Percentiles rank a stretch among this genome's conserved stretches.
Evolutionary conservation across 108 stramenopile species (phyloP).

Genomic region (Cyclotella sp.): DNA sequence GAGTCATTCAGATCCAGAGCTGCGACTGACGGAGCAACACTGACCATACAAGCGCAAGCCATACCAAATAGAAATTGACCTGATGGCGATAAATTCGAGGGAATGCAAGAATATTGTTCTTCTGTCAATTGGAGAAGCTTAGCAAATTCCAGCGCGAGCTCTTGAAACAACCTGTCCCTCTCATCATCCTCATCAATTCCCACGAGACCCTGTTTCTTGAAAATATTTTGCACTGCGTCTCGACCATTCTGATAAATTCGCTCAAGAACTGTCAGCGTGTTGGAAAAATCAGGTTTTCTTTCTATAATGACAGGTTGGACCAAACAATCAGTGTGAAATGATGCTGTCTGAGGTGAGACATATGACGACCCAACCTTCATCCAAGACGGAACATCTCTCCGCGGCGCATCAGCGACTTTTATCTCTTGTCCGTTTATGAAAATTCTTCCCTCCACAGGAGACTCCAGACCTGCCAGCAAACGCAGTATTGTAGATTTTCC

Average conservation of each 20-base stretch:
- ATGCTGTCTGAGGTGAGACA: neutral
- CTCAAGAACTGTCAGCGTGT: slow-evolving; percentile 24
- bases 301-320: slow-evolving; percentile 37
- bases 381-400: slow-evolving; percentile 23
- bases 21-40: slow-evolving; percentile 35
- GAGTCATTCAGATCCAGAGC: neutral
- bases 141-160: slow-evolving; percentile 29
- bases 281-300: slow-evolving; percentile 43
- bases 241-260: slow-evolving; percentile 29
- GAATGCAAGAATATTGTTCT: slow-evolving; percentile 10
- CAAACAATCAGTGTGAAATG: neutral
- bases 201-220: neutral
- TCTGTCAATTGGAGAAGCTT: slow-evolving; percentile 23
- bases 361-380: slow-evolving; percentile 23
- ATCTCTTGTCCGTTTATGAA: slow-evolving; percentile 28
- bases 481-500: slow-evolving; percentile 52
- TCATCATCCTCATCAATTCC: neutral
- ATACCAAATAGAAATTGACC: slow-evolving; percentile 48
- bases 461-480: slow-evolving; percentile 41
- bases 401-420: neutral
- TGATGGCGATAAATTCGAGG: slow-evolving; percentile 40
- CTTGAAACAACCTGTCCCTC: slow-evolving; percentile 14
- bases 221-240: slow-evolving; percentile 16
- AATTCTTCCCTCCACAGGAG: slow-evolving; percentile 27
- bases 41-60: slow-evolving; percentile 48